Evolutionary conservation across 176 grass and related monocot species (phyloP).

Genomic region (Oryza rufipogon): DNA sequence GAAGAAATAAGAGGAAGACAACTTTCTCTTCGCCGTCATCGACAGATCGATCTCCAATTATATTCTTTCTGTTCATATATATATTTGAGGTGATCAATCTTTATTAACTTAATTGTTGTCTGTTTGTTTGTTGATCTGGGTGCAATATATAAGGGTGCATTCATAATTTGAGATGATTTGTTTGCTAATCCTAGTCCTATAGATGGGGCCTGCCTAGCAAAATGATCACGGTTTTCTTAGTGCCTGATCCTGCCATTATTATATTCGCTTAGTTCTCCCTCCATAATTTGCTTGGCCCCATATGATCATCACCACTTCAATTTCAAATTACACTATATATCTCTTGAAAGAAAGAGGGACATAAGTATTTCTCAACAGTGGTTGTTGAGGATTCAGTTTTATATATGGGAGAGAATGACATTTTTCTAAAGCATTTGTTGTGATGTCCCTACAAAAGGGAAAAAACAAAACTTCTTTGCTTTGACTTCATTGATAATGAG

Average conservation of each 20-base stretch:
- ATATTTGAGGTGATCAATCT: not conserved
- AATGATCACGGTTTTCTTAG: slow-evolving; percentile 30
- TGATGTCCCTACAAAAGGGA: slow-evolving; percentile 37
- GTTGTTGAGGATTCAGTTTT: slow-evolving; percentile 38
- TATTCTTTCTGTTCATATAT: not conserved
- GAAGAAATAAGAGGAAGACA: slow-evolving; percentile 31
- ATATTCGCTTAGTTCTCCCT: slow-evolving; percentile 33
- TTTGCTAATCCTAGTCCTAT: slow-evolving; percentile 19
- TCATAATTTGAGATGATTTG: not conserved
- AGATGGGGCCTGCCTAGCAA: slow-evolving; percentile 38
- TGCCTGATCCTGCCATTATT: slow-evolving; percentile 44
- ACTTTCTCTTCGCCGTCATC: slow-evolving; percentile 13
- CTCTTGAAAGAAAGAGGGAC: slow-evolving; percentile 2
- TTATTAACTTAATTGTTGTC: not conserved
- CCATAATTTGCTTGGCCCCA: slow-evolving; percentile 42
- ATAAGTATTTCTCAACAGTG: slow-evolving; percentile 46
- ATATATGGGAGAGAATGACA: not conserved
- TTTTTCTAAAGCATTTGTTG: slow-evolving; percentile 51
- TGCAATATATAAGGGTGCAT: slow-evolving; percentile 33
- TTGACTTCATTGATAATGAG: slow-evolving; percentile 44
- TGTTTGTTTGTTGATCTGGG: slow-evolving; percentile 37
- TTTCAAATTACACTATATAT: slow-evolving; percentile 34
- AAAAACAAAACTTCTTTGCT: slow-evolving; percentile 27
- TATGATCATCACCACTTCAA: slow-evolving; percentile 23
- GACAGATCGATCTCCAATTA: not conserved